These are phyloP conservation scores for Croton setiger DNA, from an alignment of 441 rosid genomes.

Conservation along the genomic window DNA sequence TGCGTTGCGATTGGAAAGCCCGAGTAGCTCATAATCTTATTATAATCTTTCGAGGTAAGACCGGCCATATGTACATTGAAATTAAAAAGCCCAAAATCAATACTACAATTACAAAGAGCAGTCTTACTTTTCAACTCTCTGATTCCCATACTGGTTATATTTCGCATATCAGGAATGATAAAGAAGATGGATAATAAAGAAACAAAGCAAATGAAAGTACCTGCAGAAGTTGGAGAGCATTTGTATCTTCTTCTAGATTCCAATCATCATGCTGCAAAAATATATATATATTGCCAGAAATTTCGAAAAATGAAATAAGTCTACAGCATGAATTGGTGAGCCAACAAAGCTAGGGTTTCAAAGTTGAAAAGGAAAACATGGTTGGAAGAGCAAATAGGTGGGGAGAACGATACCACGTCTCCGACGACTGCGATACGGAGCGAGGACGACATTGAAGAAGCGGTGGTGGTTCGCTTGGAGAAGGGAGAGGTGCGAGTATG, in stretches of 20 bases:
- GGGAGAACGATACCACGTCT: slow-evolving; percentile 49
- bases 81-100: no score
- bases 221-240: slow-evolving; percentile 67
- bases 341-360: slow-evolving; percentile 16
- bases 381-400: not conserved
- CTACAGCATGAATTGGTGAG: not conserved
- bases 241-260: slow-evolving; percentile 69
- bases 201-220: slow-evolving; percentile 23
- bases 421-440: slow-evolving; percentile 76
- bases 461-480: not conserved
- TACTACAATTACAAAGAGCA: not conserved
- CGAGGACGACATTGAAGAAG: slow-evolving; percentile 42
- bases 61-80: no score
- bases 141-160: no score
- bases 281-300: not conserved
- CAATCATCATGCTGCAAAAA: slow-evolving; percentile 69
- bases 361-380: not conserved
- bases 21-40: no score
- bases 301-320: not conserved
- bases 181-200: no score
- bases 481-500: not conserved
- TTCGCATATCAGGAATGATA: no score
- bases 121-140: no score
- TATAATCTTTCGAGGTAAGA: no score
- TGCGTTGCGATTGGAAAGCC: no score